Conservation (phyloP, 768 basidiomycete species). For the Ramaria sp. region DNA sequence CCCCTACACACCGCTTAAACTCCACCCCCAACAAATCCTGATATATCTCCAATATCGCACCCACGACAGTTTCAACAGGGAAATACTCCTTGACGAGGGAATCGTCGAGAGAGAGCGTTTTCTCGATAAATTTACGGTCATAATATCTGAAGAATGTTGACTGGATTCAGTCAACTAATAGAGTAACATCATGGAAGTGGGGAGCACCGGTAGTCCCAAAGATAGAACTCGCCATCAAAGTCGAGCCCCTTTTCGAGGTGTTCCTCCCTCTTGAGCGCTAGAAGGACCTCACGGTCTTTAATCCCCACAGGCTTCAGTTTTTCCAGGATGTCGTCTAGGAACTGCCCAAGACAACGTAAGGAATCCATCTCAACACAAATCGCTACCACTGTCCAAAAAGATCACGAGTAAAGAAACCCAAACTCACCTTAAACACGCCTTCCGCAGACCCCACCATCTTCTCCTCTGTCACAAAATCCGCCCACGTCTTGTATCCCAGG, state of each 20-base stretch:
- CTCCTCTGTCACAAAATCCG: constrained; percentile 73
- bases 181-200: no score
- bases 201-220: constrained; percentile 74
- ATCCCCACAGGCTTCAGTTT: constrained; percentile 64
- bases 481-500: constrained; percentile 71
- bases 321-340: constrained; percentile 63
- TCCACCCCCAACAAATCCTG: constrained; percentile 70
- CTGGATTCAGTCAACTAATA: no score
- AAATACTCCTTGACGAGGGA: constrained; percentile 81
- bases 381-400: not conserved
- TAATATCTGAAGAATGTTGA: constrained; percentile 11
- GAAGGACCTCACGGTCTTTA: constrained; percentile 54
- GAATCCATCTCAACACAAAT: no score
- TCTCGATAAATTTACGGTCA: constrained; percentile 52
- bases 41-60: constrained; percentile 74
- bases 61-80: constrained; percentile 75
- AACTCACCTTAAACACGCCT: constrained; percentile 42
- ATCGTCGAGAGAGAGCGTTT: constrained; percentile 60
- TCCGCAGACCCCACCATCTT: constrained; percentile 75
- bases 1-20: constrained; percentile 43
- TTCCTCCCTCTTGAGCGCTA: constrained; percentile 68
- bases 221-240: constrained; percentile 63
- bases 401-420: constrained; percentile 8
- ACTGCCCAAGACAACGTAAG: no score
- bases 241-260: constrained; percentile 45